Base-by-base conservation (phyloP, 1,139 yeast genomes). In the Yamadazyma buinensis region DNA sequence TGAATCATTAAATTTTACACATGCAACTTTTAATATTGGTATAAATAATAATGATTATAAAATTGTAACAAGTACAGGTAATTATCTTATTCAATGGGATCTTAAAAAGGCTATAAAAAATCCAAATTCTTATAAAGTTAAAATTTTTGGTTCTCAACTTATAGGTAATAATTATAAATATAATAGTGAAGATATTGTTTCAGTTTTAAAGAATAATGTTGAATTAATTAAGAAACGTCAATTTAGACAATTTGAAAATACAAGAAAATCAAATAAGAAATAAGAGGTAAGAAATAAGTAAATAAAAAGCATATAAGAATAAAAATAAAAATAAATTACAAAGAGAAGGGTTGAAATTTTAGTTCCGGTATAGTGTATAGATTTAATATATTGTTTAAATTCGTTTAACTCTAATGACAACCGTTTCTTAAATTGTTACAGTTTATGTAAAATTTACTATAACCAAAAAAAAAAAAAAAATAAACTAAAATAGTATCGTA, bases 1-100 rank as follows among this genome's bases (percentile, higher is more conserved):
- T 21, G 67, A 75, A 2, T 44, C 47, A 4, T 56, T 84, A 13
- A 53, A 61, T 15, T 87, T 86, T 55, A 79, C 94, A 7, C 70
- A 69, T 39, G 96, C 95, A 3, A 72, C 74, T 44, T 88, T 88
- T 67, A 84, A 87, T 54, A 71, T 82, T 20, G 88, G 88, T 32
- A 37, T 75, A 12, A 71, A 73, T 34, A 54, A 75, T 23, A 75
- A 71, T 41, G 95, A 86, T 49, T 80, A 84, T 23, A 69, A 80
- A 2, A 83, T 87, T 37, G 78, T 86, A 19, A 75, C 95, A 2
- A 79, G 92, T 9, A 67, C 81, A 2, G 95, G 95, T 1, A 88
- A 88, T 11, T 88, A 77, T 56, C 82, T 87, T 21, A 73, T 88
- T 23, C 71, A 84, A 2, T 87, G 96, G 95, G 77, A 83, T n/a